Base-by-base conservation (phyloP, 495 filamentous ascomycete species). In the Lophiostoma macrostomum region DNA sequence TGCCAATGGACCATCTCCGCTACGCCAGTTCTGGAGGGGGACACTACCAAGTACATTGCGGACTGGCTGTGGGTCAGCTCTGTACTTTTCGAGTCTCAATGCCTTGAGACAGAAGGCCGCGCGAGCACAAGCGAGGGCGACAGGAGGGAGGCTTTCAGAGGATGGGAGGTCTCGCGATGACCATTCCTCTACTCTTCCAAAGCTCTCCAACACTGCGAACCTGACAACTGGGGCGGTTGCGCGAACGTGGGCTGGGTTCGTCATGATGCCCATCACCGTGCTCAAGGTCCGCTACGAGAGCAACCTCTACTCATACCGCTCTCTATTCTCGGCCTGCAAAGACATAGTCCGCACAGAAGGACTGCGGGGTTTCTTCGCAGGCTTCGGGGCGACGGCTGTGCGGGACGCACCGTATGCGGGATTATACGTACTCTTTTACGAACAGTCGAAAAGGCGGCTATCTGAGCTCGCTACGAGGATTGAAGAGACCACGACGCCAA, bases 281-380 rank as follows among this genome's bases (percentile, higher is more conserved):
- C 80, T 99, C 65, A 99, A 99, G 66, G 94, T 99, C 8, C 87
- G 93, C 38, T 97, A 93, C 65, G 93, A 99, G 65, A 87, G 81
- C 7, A 85, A 77, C 48, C 72, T 88, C 37, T 99, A 96, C 74
- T 70, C 76, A 24, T 99, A 99, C 72, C 75, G 75, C n/a, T 88
- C 87, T 5, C 74, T 99, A 16, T 65, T 75, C 22, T 73, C 77
- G 27, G 93, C 94, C 0, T 80, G 76, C 3, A 77, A 73, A 12
- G 87, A 91, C 60, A 97, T 99, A 27, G 62, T 86, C 12, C 73
- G 72, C 12, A 77, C 74, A 0, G 87, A 94, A 57, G 93, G 93
- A 1, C 16, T 87, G 1, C 78, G 83, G 1, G 93, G 94, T 0
- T 91, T 99, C 67, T 96, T 99, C 61, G 77, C 86, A 0, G 94